Evolutionary conservation across 2,329 filamentous ascomycete genomes (phyloP).

Genomic region (Apiospora pterosperma): DNA sequence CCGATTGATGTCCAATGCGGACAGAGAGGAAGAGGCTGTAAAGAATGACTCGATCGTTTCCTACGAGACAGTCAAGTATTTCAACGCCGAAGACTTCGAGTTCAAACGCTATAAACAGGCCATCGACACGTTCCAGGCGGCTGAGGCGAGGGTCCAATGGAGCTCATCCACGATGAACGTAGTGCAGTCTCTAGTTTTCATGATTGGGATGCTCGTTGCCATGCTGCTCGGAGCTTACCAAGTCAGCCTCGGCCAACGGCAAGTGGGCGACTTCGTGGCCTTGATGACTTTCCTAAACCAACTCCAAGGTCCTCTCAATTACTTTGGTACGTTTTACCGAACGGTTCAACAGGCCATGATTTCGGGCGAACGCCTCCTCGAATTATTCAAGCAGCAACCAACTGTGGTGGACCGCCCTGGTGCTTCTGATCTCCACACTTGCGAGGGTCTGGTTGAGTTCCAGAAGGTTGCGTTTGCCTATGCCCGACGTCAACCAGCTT

Average conservation of each 20-base stretch:
- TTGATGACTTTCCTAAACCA: constrained; percentile 77
- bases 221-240: constrained; percentile 76
- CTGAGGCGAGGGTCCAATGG: constrained; percentile 73
- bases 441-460: constrained; percentile 80
- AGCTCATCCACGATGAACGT: constrained; percentile 80
- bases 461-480: constrained; percentile 90
- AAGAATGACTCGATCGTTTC: constrained; percentile 98
- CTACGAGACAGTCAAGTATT: constrained; percentile 95
- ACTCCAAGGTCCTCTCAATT: constrained; percentile 77
- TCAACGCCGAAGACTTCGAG: constrained; percentile 80
- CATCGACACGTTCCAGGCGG: constrained; percentile 67
- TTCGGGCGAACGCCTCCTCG: constrained; percentile 89
- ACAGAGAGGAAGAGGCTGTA: constrained; percentile 91
- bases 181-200: constrained; percentile 76
- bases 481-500: constrained; percentile 77
- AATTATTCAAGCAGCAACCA: constrained; percentile 93
- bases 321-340: constrained; percentile 92
- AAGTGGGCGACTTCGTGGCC: constrained; percentile 68
- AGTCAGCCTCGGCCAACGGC: constrained; percentile 62
- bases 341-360: constrained; percentile 97
- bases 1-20: constrained; percentile 90
- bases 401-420: constrained; percentile 78
- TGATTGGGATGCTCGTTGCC: constrained; percentile 68
- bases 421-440: constrained; percentile 61
- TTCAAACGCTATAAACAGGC: constrained; percentile 70